A percentile compares a stretch with the other conserved stretches of the same genome.
Conservation (phyloP, 164 flowering plant genomes). For the Vitis riparia region DNA sequence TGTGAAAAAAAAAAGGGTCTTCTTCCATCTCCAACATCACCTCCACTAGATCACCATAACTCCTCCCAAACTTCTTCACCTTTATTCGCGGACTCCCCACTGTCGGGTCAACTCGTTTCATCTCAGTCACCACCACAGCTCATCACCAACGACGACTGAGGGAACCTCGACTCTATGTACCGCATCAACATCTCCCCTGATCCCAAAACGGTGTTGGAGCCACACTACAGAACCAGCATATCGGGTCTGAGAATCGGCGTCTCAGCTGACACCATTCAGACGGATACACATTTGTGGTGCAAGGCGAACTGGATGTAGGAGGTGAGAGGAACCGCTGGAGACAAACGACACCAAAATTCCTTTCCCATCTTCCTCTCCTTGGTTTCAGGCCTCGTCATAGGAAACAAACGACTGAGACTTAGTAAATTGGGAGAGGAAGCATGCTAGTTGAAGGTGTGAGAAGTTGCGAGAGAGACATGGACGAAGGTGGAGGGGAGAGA, state of each 20-base stretch:
- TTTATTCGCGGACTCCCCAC: conserved; percentile 67
- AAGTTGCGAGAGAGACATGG: no score
- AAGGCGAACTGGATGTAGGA: conserved; percentile 51
- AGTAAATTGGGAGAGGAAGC: no score
- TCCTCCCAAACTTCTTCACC: conserved; percentile 59
- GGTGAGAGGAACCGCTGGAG: conserved; percentile 24
- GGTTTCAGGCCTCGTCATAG: no score
- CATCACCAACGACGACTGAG: conserved; percentile 44
- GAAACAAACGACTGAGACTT: no score
- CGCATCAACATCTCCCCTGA: conserved; percentile 36
- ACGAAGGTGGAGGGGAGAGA: no score
- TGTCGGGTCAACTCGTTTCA: conserved; percentile 42
- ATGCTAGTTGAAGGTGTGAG: no score
- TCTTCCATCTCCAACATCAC: conserved; percentile 44
- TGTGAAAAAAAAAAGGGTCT: no score
- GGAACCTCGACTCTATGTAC: conserved; percentile 50
- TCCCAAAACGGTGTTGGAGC: no score
- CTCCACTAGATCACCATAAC: conserved; percentile 52
- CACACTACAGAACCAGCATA: no score
- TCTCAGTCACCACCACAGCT: conserved; percentile 1
- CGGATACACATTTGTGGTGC: conserved; percentile 36
- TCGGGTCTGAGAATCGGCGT: conserved; percentile 5
- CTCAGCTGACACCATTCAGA: conserved; percentile 34
- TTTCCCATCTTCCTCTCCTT: no score
- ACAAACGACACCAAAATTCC: background rate